Base-by-base conservation (phyloP, 345 rosid genomes). In the Gossypium longicalyx region DNA sequence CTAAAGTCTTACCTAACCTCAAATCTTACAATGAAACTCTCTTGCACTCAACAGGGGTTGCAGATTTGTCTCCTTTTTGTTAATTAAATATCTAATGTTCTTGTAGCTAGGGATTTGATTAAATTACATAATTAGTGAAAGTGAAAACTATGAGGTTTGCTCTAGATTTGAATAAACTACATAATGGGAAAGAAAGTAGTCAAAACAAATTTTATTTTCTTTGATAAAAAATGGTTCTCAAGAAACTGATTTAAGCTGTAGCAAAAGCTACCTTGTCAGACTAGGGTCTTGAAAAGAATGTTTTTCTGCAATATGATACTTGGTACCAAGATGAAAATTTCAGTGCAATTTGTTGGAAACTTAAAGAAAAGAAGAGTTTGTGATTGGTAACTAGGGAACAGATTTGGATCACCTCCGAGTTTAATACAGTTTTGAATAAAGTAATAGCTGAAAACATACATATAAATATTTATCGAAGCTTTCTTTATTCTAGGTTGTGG, bases 401-500 rank as follows among this genome's bases (percentile, higher is more conserved):
- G 8, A 25, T 65, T 44, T 44, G n/a, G 52, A 66, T 43, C 34
- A 66, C 17, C 10, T 44, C 17, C 70, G 6, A 19, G 9, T 65
- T 43, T 41, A 20, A 41, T 8, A 0, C 7, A 20, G 16, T 44
- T 66, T 12, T 43, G 3, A 12, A 66, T 44, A 16, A 43, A 44
- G 19, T 23, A 66, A 48, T 41, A 47, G 20, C 9, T 67, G 71
- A 15, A n/a, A 67, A 48, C 57, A 67, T 23, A 41, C 57, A 23
- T 66, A 66, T 67, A 44, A 13, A 7, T 47, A 47, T 13, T 51
- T 49, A 9, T 25, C 4, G 27, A 49, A 68, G 51, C 58, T 69
- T 69, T 49, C 13, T 27, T 65, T 77, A 47, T 79, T 75, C 67
- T 75, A 94, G 97, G 86, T 89, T 74, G 94, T 92, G 74, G 97